Evolutionary conservation across 2,329 filamentous ascomycete species (phyloP).

Genomic region (Trichoderma sp.): DNA sequence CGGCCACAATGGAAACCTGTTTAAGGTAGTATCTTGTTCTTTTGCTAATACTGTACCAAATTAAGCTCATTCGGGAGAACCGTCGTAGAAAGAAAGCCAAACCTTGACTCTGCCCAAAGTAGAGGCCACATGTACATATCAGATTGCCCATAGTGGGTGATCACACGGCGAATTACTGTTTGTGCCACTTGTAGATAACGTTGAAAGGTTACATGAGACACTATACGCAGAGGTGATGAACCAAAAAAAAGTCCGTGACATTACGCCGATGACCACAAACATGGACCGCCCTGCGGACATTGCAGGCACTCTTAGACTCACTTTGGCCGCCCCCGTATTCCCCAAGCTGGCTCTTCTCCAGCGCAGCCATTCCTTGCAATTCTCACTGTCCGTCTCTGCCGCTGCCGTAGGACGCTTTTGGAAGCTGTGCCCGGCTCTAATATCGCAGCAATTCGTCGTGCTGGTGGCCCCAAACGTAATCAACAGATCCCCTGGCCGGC

Average conservation of each 20-base stretch:
- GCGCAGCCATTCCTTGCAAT: not conserved
- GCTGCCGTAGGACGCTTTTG: constrained; percentile 22
- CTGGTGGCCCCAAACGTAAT: constrained; percentile 13
- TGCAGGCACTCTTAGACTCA: constrained; percentile 11
- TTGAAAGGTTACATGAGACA: not conserved
- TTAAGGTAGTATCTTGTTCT: not conserved
- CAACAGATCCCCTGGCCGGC: constrained; percentile 13
- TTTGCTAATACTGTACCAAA: not conserved
- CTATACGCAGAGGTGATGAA: not conserved
- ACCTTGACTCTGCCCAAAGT: not conserved
- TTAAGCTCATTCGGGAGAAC: not conserved
- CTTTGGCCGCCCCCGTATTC: constrained; percentile 2
- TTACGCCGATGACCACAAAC: not conserved
- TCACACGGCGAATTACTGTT: not conserved
- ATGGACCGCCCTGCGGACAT: constrained; percentile 5
- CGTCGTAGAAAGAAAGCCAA: not conserved
- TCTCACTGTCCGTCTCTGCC: not conserved
- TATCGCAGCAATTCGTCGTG: not conserved
- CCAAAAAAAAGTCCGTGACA: not conserved
- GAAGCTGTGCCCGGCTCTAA: constrained; percentile 25
- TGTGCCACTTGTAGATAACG: not conserved
- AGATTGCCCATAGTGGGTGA: not conserved
- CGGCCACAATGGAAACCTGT: not conserved
- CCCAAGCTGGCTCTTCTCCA: constrained; percentile 1
- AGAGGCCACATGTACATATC: not conserved